Evolutionary conservation across 768 basidiomycete species (phyloP).

Genomic region (Ephemerocybe angulata): DNA sequence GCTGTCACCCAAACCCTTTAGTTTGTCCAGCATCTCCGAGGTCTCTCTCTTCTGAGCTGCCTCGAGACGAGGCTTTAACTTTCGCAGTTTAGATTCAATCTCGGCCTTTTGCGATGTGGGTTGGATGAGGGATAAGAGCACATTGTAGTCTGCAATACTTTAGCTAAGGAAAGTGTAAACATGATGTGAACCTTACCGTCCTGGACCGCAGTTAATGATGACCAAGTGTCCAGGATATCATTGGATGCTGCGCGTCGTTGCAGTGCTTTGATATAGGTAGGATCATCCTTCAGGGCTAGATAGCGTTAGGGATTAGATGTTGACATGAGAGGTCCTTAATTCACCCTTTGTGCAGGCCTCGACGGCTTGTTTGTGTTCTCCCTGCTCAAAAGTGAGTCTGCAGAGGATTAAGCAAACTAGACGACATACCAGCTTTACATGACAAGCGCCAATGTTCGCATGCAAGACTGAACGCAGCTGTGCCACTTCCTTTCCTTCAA

Average conservation of each 20-base stretch:
- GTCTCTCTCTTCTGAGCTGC: constrained; percentile 83
- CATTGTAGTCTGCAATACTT: constrained; percentile 63
- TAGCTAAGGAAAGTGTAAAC: not conserved
- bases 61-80: constrained; percentile 66
- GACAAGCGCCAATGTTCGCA: constrained; percentile 88
- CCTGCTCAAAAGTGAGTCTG: constrained; percentile 37
- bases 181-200: constrained; percentile 53
- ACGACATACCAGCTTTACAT: constrained; percentile 66
- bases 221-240: constrained; percentile 78
- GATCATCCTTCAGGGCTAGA: constrained; percentile 82
- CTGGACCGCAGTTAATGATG: constrained; percentile 74
- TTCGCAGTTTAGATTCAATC: constrained; percentile 45
- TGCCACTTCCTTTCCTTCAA: constrained; percentile 10
- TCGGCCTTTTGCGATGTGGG: constrained; percentile 44
- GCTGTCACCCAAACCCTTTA: constrained; percentile 90
- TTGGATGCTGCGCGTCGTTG: constrained; percentile 87
- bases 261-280: constrained; percentile 80
- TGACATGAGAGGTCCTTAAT: not conserved
- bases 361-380: constrained; percentile 75
- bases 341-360: constrained; percentile 77
- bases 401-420: constrained; percentile 1
- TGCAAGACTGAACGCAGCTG: constrained; percentile 60
- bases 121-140: constrained; percentile 63
- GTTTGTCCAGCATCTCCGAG: constrained; percentile 85
- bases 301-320: not conserved